Conservation (phyloP, 768 basidiomycete species). For the Suillus brevipes region DNA sequence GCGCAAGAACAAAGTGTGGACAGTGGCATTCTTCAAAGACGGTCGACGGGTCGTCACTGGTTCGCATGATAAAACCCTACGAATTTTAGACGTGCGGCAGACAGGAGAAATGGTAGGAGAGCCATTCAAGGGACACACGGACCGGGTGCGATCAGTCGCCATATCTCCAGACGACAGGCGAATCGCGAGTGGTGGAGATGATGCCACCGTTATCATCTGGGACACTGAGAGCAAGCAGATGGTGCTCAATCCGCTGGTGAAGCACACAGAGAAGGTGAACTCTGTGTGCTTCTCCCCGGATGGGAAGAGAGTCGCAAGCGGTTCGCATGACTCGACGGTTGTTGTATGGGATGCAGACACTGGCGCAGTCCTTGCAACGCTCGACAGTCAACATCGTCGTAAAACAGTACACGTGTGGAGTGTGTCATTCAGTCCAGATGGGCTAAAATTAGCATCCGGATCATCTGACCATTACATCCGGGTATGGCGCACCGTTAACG, state of each 20-base stretch:
- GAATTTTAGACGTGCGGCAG: slow-evolving; percentile 28
- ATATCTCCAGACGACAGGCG: slow-evolving; percentile 3
- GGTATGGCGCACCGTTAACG: slow-evolving; percentile 1
- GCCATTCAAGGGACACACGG: slow-evolving; percentile 21
- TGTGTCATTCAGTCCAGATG: background rate
- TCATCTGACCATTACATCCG: background rate
- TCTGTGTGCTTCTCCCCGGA: slow-evolving; percentile 43
- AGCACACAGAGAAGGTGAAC: slow-evolving; percentile 20
- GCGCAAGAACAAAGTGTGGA: slow-evolving; percentile 31
- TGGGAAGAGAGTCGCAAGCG: slow-evolving; percentile 42
- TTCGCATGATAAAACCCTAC: slow-evolving; percentile 30
- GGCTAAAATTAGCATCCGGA: slow-evolving; percentile 4
- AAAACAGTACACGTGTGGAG: background rate
- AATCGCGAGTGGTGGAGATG: slow-evolving; percentile 7
- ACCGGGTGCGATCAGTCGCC: background rate
- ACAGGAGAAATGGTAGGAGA: slow-evolving; percentile 23
- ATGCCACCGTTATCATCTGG: slow-evolving; percentile 7
- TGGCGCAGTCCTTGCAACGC: slow-evolving; percentile 1
- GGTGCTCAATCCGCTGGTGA: slow-evolving; percentile 3
- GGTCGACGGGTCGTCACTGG: slow-evolving; percentile 26
- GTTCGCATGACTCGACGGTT: slow-evolving; percentile 32
- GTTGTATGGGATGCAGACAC: slow-evolving; percentile 10
- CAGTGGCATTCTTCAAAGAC: slow-evolving; percentile 31
- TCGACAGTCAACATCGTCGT: background rate
- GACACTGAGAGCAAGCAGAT: background rate